A percentile compares a stretch with the other conserved stretches of the same genome.
Conservation (phyloP, 2,329 filamentous ascomycete genomes). For the Aspergillus amoenus region DNA sequence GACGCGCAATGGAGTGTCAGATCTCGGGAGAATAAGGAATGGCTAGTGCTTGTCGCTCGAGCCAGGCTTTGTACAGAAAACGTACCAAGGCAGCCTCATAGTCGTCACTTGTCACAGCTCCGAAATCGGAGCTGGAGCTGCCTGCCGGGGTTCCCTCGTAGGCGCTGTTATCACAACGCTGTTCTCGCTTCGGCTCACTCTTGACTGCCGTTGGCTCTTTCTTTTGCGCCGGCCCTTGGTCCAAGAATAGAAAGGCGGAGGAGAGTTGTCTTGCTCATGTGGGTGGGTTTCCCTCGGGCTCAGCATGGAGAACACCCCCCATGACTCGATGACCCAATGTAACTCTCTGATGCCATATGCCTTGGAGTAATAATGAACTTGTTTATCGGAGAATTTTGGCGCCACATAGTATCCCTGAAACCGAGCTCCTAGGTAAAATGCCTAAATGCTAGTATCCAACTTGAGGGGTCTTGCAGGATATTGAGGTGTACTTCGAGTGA, state of each 20-base stretch:
- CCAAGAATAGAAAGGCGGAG: not conserved
- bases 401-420: not conserved
- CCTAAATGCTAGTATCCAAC: not conserved
- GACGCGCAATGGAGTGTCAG: conserved; percentile 8
- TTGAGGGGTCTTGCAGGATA: not conserved
- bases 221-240: not conserved
- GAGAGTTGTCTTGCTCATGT: not conserved
- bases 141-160: not conserved
- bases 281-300: not conserved
- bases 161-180: not conserved
- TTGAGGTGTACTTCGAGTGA: too few species aligned
- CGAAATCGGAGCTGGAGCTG: conserved; percentile 7
- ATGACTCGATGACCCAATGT: not conserved
- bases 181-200: not conserved
- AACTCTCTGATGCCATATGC: conserved; percentile 1
- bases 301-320: not conserved
- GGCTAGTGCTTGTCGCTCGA: not conserved
- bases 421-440: too few species aligned
- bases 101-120: not conserved
- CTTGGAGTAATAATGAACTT: not conserved
- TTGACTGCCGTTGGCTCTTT: not conserved
- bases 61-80: not conserved
- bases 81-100: not conserved
- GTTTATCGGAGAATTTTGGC: not conserved
- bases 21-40: conserved; percentile 12